Base-by-base conservation (phyloP, 345 rosid genomes). In the Salix exigua region DNA sequence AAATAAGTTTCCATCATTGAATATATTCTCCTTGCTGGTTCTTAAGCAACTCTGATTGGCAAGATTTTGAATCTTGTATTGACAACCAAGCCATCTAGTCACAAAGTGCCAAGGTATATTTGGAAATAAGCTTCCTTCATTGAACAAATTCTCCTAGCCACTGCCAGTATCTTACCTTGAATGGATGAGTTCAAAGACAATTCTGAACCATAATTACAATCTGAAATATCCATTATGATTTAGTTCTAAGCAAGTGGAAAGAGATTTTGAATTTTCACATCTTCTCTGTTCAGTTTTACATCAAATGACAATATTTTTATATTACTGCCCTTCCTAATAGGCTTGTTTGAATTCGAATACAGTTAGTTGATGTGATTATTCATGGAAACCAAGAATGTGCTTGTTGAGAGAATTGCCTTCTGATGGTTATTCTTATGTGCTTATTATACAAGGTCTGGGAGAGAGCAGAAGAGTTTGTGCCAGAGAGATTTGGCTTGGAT, bases 401-500 rank as follows among this genome's bases (percentile, higher is more conserved):
- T 18, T 21, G 16, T 33, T 30, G 60, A 37, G 16, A 38, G 63
- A 72, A 50, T 63, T 72, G 50, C 26, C 30, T 40, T 62, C 74
- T 70, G 71, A 31, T 70, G 63, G 38, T 37, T 40, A n/a, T 18
- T 63, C 60, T 26, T 72, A 31, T 35, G 23, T 21, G 62, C 38
- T 75, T 63, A 79, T 62, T 77, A 76, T 68, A 78, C 80, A 77
- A 95, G 99, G 94, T 95, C 28, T 95, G 99, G 99, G 97, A 95
- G 70, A 89, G 89, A 71, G 94, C 99, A 12, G 97, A 93, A 46
- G 97, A 93, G 60, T 95, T 95, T 81, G 73, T 87, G 70, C 99
- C 99, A 1, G 97, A 89, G 74, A 85, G 99, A 77, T 95, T 95
- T 37, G 88, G 88, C 85, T 68, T 86, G 79, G 94, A 91, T 77